Base-by-base conservation (phyloP, 2,329 filamentous ascomycete genomes). In the Fonsecaea monophora region DNA sequence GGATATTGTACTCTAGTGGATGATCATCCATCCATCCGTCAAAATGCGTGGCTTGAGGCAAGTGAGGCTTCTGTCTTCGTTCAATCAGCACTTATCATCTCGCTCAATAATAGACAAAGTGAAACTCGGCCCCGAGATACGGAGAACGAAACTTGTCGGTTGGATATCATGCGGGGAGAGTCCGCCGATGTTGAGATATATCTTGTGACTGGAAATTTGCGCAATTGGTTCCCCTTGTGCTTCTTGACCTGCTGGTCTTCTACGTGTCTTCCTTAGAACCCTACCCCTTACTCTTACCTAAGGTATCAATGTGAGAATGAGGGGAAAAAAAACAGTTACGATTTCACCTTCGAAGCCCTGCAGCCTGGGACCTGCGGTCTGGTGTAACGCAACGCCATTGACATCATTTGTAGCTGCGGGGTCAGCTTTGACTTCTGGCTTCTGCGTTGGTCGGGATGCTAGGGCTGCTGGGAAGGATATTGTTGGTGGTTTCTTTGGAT, bases 351-450 rank as follows among this genome's bases (percentile, higher is more conserved):
- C 8, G 45, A 50, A 13, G 7, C 45, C 5, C 6, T 18, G 6
- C 6, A 2, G 45, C 45, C 8, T 18, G 18, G 45, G 18, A 25
- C 45, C 45, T 50, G 45, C 45, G 21, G 18, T 8, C 18, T 21
- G 25, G 45, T 50, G 45, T 21, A 50, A 50, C 45, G 25, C 21
- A 25, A 50, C 25, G 58, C 37, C 42, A 10, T 61, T 53, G 45
- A 61, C 59, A 38, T 61, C 58, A 60, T 60, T 3, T 32, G 34
- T 32, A 9, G 38, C 38, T 60, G 57, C 35, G 18, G 56, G 57
- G 40, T 60, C 13, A 30, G 40, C 57, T 60, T 25, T 30, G 12
- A 18, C n/a, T 50, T 3, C 18, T 50, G 25, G 18, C 45, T 50
- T 13, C 45, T 50, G 45, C 45, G 45, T 50, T 25, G 18, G 45